A percentile compares a stretch with the other conserved stretches of the same genome.
Conservation (phyloP, 768 basidiomycete genomes). For the Mycena epipterygia region DNA sequence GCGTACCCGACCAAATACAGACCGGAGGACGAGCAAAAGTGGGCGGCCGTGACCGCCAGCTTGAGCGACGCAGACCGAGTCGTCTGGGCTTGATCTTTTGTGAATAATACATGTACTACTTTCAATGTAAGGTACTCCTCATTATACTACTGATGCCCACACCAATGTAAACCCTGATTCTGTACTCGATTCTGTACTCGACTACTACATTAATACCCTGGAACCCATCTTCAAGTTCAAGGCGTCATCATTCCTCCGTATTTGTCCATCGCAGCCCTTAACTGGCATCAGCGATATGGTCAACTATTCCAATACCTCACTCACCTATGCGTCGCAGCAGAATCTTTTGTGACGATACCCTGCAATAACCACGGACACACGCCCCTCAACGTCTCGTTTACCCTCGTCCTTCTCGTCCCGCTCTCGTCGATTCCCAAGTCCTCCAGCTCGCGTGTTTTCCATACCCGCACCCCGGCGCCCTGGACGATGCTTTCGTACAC, state of each 20-base stretch:
- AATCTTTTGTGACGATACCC: background rate
- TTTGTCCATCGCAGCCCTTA: slow-evolving; percentile 1
- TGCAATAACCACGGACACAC: background rate
- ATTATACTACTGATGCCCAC: too few relatives aligned
- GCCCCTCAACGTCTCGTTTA: background rate
- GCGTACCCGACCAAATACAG: slow-evolving; percentile 7
- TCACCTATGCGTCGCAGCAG: background rate
- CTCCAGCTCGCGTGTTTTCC: slow-evolving; percentile 10
- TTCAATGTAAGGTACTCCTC: too few relatives aligned
- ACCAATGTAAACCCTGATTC: too few relatives aligned
- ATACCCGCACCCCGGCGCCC: slow-evolving; percentile 5
- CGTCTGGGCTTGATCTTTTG: too few relatives aligned
- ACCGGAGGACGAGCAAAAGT: slow-evolving; percentile 13
- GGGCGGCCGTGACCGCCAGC: slow-evolving; percentile 12
- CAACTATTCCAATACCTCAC: background rate
- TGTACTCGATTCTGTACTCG: too few relatives aligned
- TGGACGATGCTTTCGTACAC: background rate
- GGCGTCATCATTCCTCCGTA: background rate
- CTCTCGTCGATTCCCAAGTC: background rate
- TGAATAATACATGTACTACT: too few relatives aligned
- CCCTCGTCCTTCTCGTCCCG: background rate
- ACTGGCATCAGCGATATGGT: background rate
- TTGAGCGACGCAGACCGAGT: background rate
- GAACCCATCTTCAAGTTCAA: too few relatives aligned
- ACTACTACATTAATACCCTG: too few relatives aligned